Evolutionary conservation across 2,329 filamentous ascomycete species (phyloP).

Genomic region (Coniochaeta sp.): DNA sequence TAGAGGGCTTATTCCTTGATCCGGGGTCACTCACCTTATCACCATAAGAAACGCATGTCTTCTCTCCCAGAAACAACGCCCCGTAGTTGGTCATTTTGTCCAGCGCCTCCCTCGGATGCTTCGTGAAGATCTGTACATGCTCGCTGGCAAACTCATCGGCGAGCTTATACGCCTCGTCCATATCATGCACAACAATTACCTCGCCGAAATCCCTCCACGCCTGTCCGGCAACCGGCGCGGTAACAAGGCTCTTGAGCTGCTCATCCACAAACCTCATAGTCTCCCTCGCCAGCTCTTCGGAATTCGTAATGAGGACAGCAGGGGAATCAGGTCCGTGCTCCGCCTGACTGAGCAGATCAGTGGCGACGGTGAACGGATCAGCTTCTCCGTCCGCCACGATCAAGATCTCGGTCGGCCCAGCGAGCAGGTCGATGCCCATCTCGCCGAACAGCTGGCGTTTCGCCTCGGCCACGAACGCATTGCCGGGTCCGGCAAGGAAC

Average conservation of each 20-base stretch:
- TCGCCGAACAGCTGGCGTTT: conserved; percentile 46
- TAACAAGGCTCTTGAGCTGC: conserved; percentile 32
- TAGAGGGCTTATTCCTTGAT: neutral
- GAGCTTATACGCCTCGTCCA: conserved; percentile 33
- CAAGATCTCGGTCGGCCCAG: conserved; percentile 45
- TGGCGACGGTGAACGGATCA: conserved; percentile 36
- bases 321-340: conserved; percentile 46
- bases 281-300: conserved; percentile 26
- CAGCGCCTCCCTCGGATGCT: conserved; percentile 36
- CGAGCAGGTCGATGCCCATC: conserved; percentile 46
- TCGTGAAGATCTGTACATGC: conserved; percentile 43
- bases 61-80: conserved; percentile 41
- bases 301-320: conserved; percentile 41
- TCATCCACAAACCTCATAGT: conserved; percentile 28
- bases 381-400: conserved; percentile 40
- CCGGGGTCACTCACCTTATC: conserved; percentile 27
- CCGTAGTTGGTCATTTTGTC: conserved; percentile 44
- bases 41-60: conserved; percentile 45
- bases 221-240: conserved; percentile 31
- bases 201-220: conserved; percentile 40
- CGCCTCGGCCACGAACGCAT: conserved; percentile 46
- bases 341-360: conserved; percentile 39
- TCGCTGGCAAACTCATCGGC: conserved; percentile 41
- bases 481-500: conserved; percentile 45
- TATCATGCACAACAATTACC: conserved; percentile 30